phyloP scores from a whole-genome alignment of 164 flowering plant species.

The Euptelea pleiosperma region DNA sequence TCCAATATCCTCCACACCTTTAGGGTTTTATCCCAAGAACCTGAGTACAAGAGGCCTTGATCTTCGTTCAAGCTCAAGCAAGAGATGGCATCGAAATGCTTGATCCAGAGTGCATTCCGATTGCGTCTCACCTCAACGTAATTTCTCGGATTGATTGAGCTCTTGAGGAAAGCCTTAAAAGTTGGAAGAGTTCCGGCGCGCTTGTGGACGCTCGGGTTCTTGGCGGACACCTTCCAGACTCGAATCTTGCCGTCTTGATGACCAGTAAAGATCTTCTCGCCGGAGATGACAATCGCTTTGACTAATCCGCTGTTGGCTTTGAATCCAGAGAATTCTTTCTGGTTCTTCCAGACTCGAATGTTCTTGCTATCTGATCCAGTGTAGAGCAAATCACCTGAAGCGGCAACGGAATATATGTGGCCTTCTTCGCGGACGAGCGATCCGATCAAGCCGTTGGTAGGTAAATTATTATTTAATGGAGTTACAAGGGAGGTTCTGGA shows the following conservation, averaged over 20 bases:
- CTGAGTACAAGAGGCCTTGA: conserved; percentile 59
- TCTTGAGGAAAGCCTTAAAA: conserved; percentile 52
- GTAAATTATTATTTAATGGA: conserved; percentile 23
- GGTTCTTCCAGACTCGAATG: conserved; percentile 81
- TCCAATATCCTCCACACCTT: conserved; percentile 74
- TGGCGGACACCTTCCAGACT: conserved; percentile 60
- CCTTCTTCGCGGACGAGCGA: conserved; percentile 86
- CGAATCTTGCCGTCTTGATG: conserved; percentile 90
- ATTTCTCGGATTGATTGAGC: conserved; percentile 65
- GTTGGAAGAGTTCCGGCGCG: conserved; percentile 65
- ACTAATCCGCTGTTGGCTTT: conserved; percentile 81
- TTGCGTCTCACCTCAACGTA: conserved; percentile 57
- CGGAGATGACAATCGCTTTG: conserved; percentile 68
- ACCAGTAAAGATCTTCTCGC: conserved; percentile 75
- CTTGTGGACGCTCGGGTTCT: conserved; percentile 44
- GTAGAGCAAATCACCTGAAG: conserved; percentile 59
- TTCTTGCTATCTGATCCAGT: conserved; percentile 97
- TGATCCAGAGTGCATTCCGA: conserved; percentile 65
- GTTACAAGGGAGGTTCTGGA: conserved; percentile 9
- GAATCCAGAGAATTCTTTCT: conserved; percentile 63
- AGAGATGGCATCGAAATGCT: conserved; percentile 78
- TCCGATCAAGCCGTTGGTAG: conserved; percentile 42
- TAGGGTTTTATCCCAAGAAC: conserved; percentile 85
- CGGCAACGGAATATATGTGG: conserved; percentile 73
- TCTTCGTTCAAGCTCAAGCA: conserved; percentile 67